Evolutionary conservation across 2,329 filamentous ascomycete species (phyloP).

Genomic region (Scedosporium boydii): DNA sequence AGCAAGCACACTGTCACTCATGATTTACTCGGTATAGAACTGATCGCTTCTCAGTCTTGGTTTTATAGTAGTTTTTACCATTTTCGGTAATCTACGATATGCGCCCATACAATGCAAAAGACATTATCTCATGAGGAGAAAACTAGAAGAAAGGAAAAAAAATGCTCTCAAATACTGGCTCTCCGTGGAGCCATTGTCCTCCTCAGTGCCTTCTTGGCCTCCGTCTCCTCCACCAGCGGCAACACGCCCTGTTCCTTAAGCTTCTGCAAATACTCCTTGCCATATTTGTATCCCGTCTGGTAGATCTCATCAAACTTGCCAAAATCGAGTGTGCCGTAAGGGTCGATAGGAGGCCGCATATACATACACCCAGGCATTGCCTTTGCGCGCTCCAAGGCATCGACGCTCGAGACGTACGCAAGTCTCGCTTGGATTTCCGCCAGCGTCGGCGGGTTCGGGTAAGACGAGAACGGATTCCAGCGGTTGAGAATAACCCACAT

Average conservation of each 20-base stretch:
- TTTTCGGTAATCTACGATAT: background rate
- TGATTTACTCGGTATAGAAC: background rate
- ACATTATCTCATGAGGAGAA: no score
- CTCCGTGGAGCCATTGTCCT: conserved; percentile 71
- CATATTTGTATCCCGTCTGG: conserved; percentile 76
- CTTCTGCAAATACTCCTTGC: conserved; percentile 67
- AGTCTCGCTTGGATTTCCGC: conserved; percentile 92
- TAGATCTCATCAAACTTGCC: conserved; percentile 98
- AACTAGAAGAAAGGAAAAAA: background rate
- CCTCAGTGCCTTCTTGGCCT: conserved; percentile 60
- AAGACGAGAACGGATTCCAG: conserved; percentile 89
- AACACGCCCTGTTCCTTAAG: conserved; percentile 72
- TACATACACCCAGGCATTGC: conserved; percentile 84
- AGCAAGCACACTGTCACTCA: no score
- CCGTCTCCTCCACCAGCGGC: conserved; percentile 59
- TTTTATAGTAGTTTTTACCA: background rate
- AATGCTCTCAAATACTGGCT: conserved; percentile 58
- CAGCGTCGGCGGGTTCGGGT: conserved; percentile 86
- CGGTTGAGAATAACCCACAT: conserved; percentile 92
- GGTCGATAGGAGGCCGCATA: conserved; percentile 90
- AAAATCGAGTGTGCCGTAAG: conserved; percentile 91
- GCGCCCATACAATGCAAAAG: no score
- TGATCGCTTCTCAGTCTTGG: no score
- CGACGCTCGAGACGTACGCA: conserved; percentile 90
- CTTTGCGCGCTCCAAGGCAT: conserved; percentile 90